phyloP scores from a whole-genome alignment of 2,329 filamentous ascomycete species.

The Elsinoe australis region DNA sequence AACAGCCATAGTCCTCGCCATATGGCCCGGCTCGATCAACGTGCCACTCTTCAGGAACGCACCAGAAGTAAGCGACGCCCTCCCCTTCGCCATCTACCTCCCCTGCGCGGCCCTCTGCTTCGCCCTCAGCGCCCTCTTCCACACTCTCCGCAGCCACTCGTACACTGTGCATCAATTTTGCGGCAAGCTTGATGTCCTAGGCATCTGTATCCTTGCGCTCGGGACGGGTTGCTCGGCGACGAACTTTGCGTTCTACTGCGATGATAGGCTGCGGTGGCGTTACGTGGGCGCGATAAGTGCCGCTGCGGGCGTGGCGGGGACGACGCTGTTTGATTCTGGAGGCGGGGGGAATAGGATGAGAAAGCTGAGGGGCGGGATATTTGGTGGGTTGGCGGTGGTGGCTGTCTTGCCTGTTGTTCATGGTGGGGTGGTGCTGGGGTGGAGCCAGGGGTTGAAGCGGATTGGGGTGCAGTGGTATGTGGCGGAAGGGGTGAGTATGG shows the following conservation, averaged over 20 bases:
- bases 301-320: slow-evolving; percentile 19
- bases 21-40: no score
- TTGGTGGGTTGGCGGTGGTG: slow-evolving; percentile 24
- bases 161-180: slow-evolving; percentile 28
- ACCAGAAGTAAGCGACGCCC: background rate
- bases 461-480: slow-evolving; percentile 25
- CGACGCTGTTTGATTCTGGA: slow-evolving; percentile 27
- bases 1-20: slow-evolving; percentile 1
- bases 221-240: slow-evolving; percentile 23
- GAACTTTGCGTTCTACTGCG: slow-evolving; percentile 27
- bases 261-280: slow-evolving; percentile 20
- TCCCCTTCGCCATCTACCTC: slow-evolving; percentile 10
- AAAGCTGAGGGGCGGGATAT: slow-evolving; percentile 24
- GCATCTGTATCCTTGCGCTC: slow-evolving; percentile 25
- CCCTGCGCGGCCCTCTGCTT: slow-evolving; percentile 16
- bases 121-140: slow-evolving; percentile 26
- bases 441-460: slow-evolving; percentile 21
- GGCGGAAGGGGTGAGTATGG: slow-evolving; percentile 20
- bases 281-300: slow-evolving; percentile 25
- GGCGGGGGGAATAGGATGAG: slow-evolving; percentile 26
- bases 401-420: slow-evolving; percentile 29
- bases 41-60: no score
- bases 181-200: slow-evolving; percentile 28
- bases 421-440: slow-evolving; percentile 23
- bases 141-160: slow-evolving; percentile 28